These are phyloP conservation scores for Torulaspora franciscae DNA, from an alignment of 805 yeast genomes.

Conservation along the genomic window DNA sequence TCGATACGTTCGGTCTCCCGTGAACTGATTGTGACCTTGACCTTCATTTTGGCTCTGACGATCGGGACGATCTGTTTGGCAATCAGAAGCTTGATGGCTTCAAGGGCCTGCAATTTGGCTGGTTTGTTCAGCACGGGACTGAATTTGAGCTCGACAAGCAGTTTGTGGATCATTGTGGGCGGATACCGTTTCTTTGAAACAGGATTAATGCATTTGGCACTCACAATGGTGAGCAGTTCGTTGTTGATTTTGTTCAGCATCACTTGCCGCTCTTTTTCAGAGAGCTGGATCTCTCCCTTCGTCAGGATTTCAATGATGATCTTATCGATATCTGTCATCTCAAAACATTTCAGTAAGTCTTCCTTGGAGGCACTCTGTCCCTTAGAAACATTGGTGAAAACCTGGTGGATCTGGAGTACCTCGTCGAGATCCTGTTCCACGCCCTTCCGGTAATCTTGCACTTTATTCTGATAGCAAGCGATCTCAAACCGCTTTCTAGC, in stretches of 20 bases:
- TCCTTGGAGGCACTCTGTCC: slow-evolving; percentile 90
- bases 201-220: slow-evolving; percentile 90
- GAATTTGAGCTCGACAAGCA: slow-evolving; percentile 69
- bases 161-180: slow-evolving; percentile 88
- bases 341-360: slow-evolving; percentile 69
- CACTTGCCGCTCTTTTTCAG: slow-evolving; percentile 85
- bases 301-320: slow-evolving; percentile 76
- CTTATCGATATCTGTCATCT: slow-evolving; percentile 65
- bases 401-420: slow-evolving; percentile 93
- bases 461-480: slow-evolving; percentile 95
- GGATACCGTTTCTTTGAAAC: slow-evolving; percentile 86
- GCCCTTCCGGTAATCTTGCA: slow-evolving; percentile 77
- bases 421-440: slow-evolving; percentile 89
- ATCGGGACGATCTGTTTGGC: slow-evolving; percentile 84
- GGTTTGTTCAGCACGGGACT: slow-evolving; percentile 68
- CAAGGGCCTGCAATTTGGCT: slow-evolving; percentile 85
- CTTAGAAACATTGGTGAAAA: slow-evolving; percentile 85
- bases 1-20: slow-evolving; percentile 41
- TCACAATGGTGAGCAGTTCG: slow-evolving; percentile 75
- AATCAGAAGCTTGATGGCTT: slow-evolving; percentile 75
- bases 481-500: slow-evolving; percentile 90
- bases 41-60: slow-evolving; percentile 89
- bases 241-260: slow-evolving; percentile 68
- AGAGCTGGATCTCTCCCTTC: slow-evolving; percentile 91
- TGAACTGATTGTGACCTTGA: slow-evolving; percentile 55